Percentiles rank a stretch among this genome's conserved stretches.
Conservation (phyloP, 306 rosid species). For the Mimosa pudica region DNA sequence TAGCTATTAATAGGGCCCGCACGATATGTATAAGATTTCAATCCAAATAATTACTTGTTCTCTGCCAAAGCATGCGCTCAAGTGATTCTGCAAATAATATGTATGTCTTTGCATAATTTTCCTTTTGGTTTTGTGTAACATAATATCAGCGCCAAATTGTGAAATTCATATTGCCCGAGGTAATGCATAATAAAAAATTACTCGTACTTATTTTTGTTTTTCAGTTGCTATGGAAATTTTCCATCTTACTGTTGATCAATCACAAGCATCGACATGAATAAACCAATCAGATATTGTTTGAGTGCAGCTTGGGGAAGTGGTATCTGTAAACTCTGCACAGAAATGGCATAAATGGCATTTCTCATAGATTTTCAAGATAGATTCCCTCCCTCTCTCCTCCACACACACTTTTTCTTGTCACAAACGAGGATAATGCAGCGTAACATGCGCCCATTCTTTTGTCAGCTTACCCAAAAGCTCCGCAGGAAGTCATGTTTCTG, state of each 20-base stretch:
- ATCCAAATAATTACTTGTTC: neutral
- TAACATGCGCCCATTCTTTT: neutral
- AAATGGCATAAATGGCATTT: neutral
- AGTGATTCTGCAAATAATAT: neutral
- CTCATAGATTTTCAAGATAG: neutral
- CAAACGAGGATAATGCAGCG: neutral
- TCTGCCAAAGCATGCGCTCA: neutral
- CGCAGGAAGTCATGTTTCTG: neutral
- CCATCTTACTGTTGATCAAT: neutral
- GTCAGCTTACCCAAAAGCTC: neutral
- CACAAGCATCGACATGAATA: neutral
- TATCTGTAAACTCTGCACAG: neutral
- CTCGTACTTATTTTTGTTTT: neutral
- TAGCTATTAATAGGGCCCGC: slow-evolving; percentile 45
- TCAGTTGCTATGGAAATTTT: neutral
- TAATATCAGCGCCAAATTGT: neutral
- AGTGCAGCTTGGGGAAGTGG: neutral
- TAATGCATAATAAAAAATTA: neutral
- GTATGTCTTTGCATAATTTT: neutral
- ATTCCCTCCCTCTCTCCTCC: neutral
- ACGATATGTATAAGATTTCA: neutral
- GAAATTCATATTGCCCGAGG: neutral
- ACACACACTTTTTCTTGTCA: too few relatives aligned
- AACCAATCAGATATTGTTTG: neutral
- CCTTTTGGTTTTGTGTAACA: neutral